phyloP scores from a whole-genome alignment of 1,284 basidiomycete species.

The Malassezia psittaci region DNA sequence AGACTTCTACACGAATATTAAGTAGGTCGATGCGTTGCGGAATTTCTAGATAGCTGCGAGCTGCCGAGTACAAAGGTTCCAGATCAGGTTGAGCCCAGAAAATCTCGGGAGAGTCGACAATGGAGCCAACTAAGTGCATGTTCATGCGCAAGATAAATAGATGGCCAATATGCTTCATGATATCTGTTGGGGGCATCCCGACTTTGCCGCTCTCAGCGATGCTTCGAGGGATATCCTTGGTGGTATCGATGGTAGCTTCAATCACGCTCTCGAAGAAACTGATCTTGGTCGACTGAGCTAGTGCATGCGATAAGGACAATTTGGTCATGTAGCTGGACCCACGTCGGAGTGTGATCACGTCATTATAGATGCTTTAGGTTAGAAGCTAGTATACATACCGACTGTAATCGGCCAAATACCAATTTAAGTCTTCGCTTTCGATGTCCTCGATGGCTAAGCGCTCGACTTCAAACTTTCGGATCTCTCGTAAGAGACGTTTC shows the following conservation, averaged over 20 bases:
- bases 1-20: constrained; percentile 81
- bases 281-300: constrained; percentile 93
- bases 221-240: constrained; percentile 86
- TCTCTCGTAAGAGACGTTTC: constrained; percentile 70
- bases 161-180: constrained; percentile 87
- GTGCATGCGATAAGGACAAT: constrained; percentile 81
- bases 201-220: constrained; percentile 92
- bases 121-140: constrained; percentile 88
- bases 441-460: constrained; percentile 53
- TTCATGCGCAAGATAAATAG: constrained; percentile 87
- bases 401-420: constrained; percentile 83
- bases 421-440: constrained; percentile 93
- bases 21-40: constrained; percentile 84
- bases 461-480: constrained; percentile 81
- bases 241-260: constrained; percentile 85
- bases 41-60: constrained; percentile 75
- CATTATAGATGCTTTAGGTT: constrained; percentile 75
- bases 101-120: constrained; percentile 86
- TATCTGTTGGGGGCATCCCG: constrained; percentile 58
- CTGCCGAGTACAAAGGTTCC: constrained; percentile 87
- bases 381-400: constrained; percentile 14
- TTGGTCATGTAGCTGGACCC: constrained; percentile 97
- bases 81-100: constrained; percentile 76
- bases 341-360: constrained; percentile 87
- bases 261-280: constrained; percentile 66